A percentile compares a stretch with the other conserved stretches of the same genome.
phyloP scores from a whole-genome alignment of 179 eudicot species.

The Gypsophila paniculata region DNA sequence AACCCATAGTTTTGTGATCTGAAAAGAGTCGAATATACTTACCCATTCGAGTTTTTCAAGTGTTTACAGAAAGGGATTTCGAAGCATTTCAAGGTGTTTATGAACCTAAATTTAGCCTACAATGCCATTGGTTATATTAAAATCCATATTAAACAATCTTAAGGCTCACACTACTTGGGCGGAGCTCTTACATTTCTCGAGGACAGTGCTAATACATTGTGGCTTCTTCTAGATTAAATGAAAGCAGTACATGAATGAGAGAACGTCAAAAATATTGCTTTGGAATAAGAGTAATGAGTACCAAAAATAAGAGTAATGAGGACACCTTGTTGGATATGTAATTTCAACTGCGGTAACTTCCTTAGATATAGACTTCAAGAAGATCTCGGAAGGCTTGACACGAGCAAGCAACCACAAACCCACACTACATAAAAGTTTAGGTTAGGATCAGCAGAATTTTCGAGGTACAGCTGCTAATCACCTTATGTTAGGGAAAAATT shows the following conservation, averaged over 20 bases:
- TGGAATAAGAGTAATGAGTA: conserved; percentile 10
- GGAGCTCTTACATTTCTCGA: not conserved
- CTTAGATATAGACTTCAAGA: conserved; percentile 86
- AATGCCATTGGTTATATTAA: too few relatives aligned
- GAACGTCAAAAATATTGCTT: not conserved
- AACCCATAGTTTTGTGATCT: not conserved
- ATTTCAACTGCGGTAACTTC: conserved; percentile 65
- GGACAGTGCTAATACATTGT: not conserved
- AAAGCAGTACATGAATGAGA: not conserved
- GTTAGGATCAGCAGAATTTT: conserved; percentile 22
- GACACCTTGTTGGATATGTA: conserved; percentile 71
- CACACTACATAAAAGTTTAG: conserved; percentile 40
- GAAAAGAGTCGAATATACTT: not conserved
- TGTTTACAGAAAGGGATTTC: too few relatives aligned
- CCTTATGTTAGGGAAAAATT: conserved; percentile 22
- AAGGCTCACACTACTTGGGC: not conserved
- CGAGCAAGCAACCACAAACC: conserved; percentile 79
- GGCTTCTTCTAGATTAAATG: not conserved
- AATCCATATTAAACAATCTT: not conserved
- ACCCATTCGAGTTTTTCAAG: not conserved
- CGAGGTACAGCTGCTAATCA: conserved; percentile 7
- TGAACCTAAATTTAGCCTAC: not conserved
- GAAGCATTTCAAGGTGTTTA: not conserved
- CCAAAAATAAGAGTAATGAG: conserved; percentile 11
- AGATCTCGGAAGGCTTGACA: conserved; percentile 89